Percentiles rank a stretch among this genome's conserved stretches.
Evolutionary conservation across 352 stramenopile genomes (phyloP).

Genomic region (Pythium oligandrum): DNA sequence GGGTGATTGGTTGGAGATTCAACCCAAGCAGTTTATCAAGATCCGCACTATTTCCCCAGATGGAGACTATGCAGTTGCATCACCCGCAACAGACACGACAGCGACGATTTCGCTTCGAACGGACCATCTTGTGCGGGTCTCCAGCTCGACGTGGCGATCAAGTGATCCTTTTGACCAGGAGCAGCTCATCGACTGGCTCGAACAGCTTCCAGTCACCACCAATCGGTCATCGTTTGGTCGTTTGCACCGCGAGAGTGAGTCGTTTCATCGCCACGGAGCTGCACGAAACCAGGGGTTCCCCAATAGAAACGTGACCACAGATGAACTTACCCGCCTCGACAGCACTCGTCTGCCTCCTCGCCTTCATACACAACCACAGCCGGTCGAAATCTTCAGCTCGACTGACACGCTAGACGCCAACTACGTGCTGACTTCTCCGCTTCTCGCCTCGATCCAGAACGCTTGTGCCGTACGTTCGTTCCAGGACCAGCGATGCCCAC

Average conservation of each 20-base stretch:
- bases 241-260: slow-evolving; percentile 45
- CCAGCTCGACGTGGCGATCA: slow-evolving; percentile 36
- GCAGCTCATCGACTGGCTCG: neutral
- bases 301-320: slow-evolving; percentile 35
- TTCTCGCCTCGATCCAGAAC: slow-evolving; percentile 49
- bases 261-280: slow-evolving; percentile 47
- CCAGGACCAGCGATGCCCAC: slow-evolving; percentile 14
- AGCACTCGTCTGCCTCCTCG: neutral
- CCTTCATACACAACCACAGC: neutral
- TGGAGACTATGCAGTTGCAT: slow-evolving; percentile 22
- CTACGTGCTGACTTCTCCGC: slow-evolving; percentile 54
- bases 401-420: slow-evolving; percentile 66
- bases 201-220: neutral
- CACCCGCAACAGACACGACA: slow-evolving; percentile 1
- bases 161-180: slow-evolving; percentile 9
- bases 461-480: slow-evolving; percentile 38
- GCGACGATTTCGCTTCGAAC: slow-evolving; percentile 18
- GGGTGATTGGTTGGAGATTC: slow-evolving; percentile 54
- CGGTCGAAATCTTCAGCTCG: slow-evolving; percentile 45
- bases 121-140: slow-evolving; percentile 29
- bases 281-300: slow-evolving; percentile 50
- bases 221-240: slow-evolving; percentile 25
- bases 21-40: slow-evolving; percentile 37
- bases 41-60: slow-evolving; percentile 35
- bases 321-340: slow-evolving; percentile 5